Evolutionary conservation across 164 flowering plant species (phyloP), one percentile per base, ranked within the genome.

Genomic region (Cinnamomum micranthum): DNA sequence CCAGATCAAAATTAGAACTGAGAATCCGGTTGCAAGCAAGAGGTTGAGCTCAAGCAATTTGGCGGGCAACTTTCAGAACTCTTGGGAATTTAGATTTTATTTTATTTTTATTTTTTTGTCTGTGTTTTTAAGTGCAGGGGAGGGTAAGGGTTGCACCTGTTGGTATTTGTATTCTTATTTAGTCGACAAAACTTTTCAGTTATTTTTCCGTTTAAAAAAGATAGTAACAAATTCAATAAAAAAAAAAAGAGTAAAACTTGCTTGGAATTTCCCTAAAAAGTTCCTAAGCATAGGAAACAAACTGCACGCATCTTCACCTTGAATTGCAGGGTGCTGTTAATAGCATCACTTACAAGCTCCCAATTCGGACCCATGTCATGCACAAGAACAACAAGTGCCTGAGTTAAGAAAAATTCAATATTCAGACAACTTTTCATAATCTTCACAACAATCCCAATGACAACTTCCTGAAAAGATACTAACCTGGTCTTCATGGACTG

Each of bases 301-400:
- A 28, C 35, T 71, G 22, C 70, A 75, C 2, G 50, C n/a, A 47
- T 25, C 70, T 74, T 65, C 78, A 92, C 99, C 98, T 93, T 93
- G 72, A 92, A 88, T 66, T 86, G 95, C 79, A 96, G 79, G 20
- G 93, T 84, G 77, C 91, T 90, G 80, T 92, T 96, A 74, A 96
- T 82, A 64, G 91, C 97, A 85, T 96, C 98, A 84, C 97, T 93
- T n/a, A 96, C 86, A 75, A 94, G 91, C 86, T 96, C 98, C 98
- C 98, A 96, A 69, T 96, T 92, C 31, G 94, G 97, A 76, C 99
- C 99, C 95, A 96, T 85, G 77, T 96, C 98, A 86, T 94, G 99
- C 47, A 91, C 98, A 74, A 96, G 97, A 71, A 96, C 99, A 82
- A 96, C 91, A 84, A 96, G 98, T 66, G 98, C 98, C 99, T 96